These are phyloP conservation scores for Penicillium sp. DNA, from an alignment of 2,329 filamentous ascomycete genomes.

Conservation along the genomic window DNA sequence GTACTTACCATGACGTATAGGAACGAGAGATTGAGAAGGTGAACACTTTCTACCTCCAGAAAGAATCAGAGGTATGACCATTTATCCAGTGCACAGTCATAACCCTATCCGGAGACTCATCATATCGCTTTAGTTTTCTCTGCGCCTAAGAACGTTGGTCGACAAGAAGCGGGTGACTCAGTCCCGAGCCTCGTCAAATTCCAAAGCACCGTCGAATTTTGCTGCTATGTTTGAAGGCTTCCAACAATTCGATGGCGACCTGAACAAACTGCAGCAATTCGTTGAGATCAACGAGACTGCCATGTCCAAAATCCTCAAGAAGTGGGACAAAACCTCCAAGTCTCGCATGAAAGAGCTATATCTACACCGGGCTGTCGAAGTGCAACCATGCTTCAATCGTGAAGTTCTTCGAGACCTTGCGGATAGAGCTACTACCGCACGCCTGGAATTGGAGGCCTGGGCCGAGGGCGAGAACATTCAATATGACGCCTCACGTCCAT, in stretches of 20 bases:
- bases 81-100: neutral
- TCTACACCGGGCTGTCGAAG: conserved; percentile 90
- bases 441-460: conserved; percentile 94
- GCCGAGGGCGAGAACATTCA: conserved; percentile 92
- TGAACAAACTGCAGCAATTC: conserved; percentile 97
- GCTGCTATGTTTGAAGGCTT: conserved; percentile 95
- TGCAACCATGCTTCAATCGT: conserved; percentile 97
- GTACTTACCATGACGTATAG: conserved; percentile 46
- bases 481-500: conserved; percentile 60
- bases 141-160: conserved; percentile 84
- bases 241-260: conserved; percentile 91
- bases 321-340: conserved; percentile 99
- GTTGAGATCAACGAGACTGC: conserved; percentile 97
- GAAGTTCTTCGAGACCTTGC: conserved; percentile 95
- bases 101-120: neutral
- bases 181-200: conserved; percentile 71
- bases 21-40: conserved; percentile 98
- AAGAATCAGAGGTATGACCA: conserved; percentile 83
- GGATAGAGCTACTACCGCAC: conserved; percentile 92
- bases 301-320: conserved; percentile 98
- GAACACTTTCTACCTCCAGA: conserved; percentile 95
- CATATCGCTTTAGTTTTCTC: conserved; percentile 67
- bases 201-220: conserved; percentile 88
- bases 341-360: conserved; percentile 98
- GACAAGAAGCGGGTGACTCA: conserved; percentile 95